Percentiles rank a stretch among this genome's conserved stretches.
phyloP scores from a whole-genome alignment of 768 basidiomycete species.

The Panus rudis region DNA sequence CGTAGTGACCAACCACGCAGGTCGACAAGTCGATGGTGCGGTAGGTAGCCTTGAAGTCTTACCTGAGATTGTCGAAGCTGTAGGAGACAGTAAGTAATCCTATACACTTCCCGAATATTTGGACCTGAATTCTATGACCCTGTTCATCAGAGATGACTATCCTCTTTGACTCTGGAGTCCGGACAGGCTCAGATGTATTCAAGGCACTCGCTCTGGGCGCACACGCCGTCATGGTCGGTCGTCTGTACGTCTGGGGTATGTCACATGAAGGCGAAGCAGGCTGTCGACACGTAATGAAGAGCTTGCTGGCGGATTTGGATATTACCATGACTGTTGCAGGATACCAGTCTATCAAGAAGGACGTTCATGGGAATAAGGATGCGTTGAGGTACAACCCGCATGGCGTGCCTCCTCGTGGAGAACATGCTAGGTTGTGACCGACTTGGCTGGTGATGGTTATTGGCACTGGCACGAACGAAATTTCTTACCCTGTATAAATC shows the following conservation, averaged over 20 bases:
- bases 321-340: constrained; percentile 39
- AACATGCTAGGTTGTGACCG: constrained; percentile 30
- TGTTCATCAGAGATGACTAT: constrained; percentile 36
- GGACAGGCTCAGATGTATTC: constrained; percentile 45
- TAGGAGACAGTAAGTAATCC: constrained; percentile 36
- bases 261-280: constrained; percentile 44
- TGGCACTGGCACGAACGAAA: too few relatives aligned
- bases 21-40: constrained; percentile 51
- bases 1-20: constrained; percentile 52
- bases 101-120: background rate
- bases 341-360: constrained; percentile 27
- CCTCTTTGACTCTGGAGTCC: constrained; percentile 48
- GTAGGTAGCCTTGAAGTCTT: constrained; percentile 43
- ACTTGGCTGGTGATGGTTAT: too few relatives aligned
- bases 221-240: constrained; percentile 43
- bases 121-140: background rate
- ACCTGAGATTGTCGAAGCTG: constrained; percentile 43
- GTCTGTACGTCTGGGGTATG: constrained; percentile 47
- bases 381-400: constrained; percentile 28
- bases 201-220: constrained; percentile 53
- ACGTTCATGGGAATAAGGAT: constrained; percentile 26
- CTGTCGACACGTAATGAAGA: constrained; percentile 48
- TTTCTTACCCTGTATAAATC: too few relatives aligned
- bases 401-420: constrained; percentile 24
- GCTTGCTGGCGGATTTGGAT: constrained; percentile 40